Base-by-base conservation (phyloP, 192 early-diverging fungal genomes). In the Dispira parvispora region DNA sequence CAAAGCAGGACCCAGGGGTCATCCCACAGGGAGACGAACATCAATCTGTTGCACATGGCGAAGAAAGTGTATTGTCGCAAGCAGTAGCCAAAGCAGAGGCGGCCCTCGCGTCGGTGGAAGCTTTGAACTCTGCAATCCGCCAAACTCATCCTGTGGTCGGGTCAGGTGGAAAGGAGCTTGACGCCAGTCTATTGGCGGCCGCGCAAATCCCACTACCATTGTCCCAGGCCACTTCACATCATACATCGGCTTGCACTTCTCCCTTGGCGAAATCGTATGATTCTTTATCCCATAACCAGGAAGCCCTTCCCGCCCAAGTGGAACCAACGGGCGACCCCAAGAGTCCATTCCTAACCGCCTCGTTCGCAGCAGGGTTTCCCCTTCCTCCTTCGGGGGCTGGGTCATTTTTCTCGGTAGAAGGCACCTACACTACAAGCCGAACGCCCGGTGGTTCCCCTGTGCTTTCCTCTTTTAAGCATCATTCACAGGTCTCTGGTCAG, bases 31-130 rank as follows among this genome's bases (percentile, higher is more conserved):
- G 18, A 50, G 18, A 16, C 9, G 47, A 20, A 16, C 1, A 9
- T 9, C 47, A 38, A 6, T 38, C 47, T 50, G 47, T 50, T 23
- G 18, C 9, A 9, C 18, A 16, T 1, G 47, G 21, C 12, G 53
- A 55, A 28, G 53, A 21, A 21, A 55, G 6, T 38, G 32, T 38
- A 6, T 6, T 55, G 1, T 55, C 53, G 25, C 53, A 55, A 25
- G 53, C 53, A 12, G 53, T 55, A 21, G 53, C 53, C 53, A 55
- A 21, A 2, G 53, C 53, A 21, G 53, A 55, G 25, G 58, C 58
- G 26, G 58, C 58, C 16, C 42, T 61, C 12, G 58, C 58, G 0
- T 23, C 58, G 8, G 58, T 61, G 28, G 38, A 12, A 9, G 58
- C 58, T 16, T 3, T 61, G 11, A 20, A 42, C 32, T 50, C 49